Conservation (phyloP, 805 yeast species). For the Myxozyma geophila region DNA sequence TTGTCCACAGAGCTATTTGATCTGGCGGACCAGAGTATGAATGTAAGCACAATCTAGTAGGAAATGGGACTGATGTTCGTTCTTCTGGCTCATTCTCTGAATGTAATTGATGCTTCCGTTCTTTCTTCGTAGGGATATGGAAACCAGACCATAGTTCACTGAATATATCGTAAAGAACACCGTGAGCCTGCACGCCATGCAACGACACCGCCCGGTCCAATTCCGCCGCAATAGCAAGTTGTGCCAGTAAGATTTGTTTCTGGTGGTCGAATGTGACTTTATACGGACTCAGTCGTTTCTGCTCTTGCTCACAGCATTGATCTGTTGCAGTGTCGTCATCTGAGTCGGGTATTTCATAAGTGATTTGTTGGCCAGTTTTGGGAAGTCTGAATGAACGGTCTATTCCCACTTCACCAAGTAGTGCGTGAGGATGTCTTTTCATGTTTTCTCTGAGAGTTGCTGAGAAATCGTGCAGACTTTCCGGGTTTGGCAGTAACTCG, state of each 20-base stretch:
- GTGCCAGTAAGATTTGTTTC: constrained; percentile 52
- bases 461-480: constrained; percentile 49
- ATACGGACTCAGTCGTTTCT: constrained; percentile 48
- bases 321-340: neutral
- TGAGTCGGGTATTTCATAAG: constrained; percentile 48
- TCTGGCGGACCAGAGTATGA: constrained; percentile 86
- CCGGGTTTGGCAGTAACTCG: constrained; percentile 64
- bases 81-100: neutral
- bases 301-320: constrained; percentile 6
- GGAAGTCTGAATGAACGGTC: constrained; percentile 80
- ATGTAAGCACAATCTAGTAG: constrained; percentile 63
- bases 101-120: neutral
- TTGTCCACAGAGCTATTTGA: constrained; percentile 58
- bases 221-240: constrained; percentile 59
- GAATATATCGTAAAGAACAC: constrained; percentile 57
- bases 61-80: constrained; percentile 13
- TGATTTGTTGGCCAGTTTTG: constrained; percentile 51
- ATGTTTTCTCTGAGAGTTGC: constrained; percentile 46
- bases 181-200: constrained; percentile 85
- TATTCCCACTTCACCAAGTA: constrained; percentile 90
- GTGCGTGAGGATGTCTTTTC: constrained; percentile 43
- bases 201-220: constrained; percentile 63
- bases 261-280: constrained; percentile 74
- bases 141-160: constrained; percentile 32
- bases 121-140: constrained; percentile 16